Evolutionary conservation across 2,329 filamentous ascomycete species (phyloP), one percentile per base, ranked within the genome.

Genomic region (Bertia moriformis): DNA sequence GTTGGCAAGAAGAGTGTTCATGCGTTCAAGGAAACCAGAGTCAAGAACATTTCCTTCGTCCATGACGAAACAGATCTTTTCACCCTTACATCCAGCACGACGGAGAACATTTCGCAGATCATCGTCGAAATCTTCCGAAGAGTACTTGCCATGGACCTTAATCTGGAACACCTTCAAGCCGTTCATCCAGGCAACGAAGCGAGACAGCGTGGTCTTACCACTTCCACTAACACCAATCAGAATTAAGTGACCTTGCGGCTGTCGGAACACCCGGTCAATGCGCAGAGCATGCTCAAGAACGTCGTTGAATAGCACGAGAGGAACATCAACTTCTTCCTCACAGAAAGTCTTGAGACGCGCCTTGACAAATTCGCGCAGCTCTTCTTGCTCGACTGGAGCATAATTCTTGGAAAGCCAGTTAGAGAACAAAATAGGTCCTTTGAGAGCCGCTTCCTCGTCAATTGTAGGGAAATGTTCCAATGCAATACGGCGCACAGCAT

Each of bases 1-100:
- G 56, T 99, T 99, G 51, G 91, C 93, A 44, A 99, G 78, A 38
- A 99, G 65, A 0, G 91, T 99, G 57, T 99, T 99, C 91, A 98
- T 99, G 51, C 93, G 81, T 60, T 99, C 91, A 40, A 99, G 62
- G 77, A 99, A 99, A 40, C 91, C 91, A 33, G 91, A 98, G 59
- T 99, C 91, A 19, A 99, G 72, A 24, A 99, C 91, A 51, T 99
- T 99, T 7, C 89, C 83, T 63, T 99, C 91, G 56, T 99, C 91
- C 88, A 99, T 96, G 65, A 99, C 95, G 67, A 99, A 99, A 63
- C 93, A 98, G 38, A 99, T 93, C 68, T 96, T 96, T 58, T 99
- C 91, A 24, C 91, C 91, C 66, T 95, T 95, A 66, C 89, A 96
- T 45, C 91, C 91, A 49, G 86, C 93, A 41, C 91, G 77, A 36